Percentiles rank a stretch among this genome's conserved stretches.
Conservation (phyloP, 768 basidiomycete genomes). For the Boletus pseudopeckii region DNA sequence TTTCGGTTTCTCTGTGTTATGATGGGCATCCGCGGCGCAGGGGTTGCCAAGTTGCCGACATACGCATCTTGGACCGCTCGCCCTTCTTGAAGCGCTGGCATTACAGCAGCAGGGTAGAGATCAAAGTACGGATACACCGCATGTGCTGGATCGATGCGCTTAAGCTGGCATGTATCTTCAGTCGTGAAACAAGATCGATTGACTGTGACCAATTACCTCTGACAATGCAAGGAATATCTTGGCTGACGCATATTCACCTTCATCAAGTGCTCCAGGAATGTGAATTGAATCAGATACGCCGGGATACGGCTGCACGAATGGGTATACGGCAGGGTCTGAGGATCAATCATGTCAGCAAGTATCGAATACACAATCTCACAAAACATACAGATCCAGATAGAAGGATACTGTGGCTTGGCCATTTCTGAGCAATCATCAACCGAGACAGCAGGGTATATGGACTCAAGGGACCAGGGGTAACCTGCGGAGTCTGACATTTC, state of each 20-base stretch:
- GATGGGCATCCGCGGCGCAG: neutral
- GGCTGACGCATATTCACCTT: neutral
- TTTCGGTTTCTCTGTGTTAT: conserved; percentile 12
- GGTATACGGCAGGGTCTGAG: conserved; percentile 16
- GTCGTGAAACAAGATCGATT: neutral
- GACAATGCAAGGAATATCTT: conserved; percentile 1
- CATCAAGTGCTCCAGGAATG: conserved; percentile 7
- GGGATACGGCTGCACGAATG: conserved; percentile 15
- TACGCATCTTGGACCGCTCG: neutral
- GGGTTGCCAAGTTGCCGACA: neutral
- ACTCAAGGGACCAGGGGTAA: conserved; percentile 28
- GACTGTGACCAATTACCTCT: conserved; percentile 10
- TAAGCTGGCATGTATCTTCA: conserved; percentile 3
- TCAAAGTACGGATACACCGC: conserved; percentile 26
- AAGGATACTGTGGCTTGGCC: conserved; percentile 18
- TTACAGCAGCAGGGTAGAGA: conserved; percentile 15
- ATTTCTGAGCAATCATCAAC: neutral
- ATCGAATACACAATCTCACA: neutral
- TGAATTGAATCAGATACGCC: neutral
- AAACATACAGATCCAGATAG: conserved; percentile 26
- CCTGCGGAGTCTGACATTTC: conserved; percentile 12
- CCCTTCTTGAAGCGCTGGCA: neutral
- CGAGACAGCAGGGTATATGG: conserved; percentile 20
- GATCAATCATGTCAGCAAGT: neutral
- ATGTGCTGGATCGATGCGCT: neutral